Conservation (phyloP, 768 basidiomycete species). For the Auricularia cornea region DNA sequence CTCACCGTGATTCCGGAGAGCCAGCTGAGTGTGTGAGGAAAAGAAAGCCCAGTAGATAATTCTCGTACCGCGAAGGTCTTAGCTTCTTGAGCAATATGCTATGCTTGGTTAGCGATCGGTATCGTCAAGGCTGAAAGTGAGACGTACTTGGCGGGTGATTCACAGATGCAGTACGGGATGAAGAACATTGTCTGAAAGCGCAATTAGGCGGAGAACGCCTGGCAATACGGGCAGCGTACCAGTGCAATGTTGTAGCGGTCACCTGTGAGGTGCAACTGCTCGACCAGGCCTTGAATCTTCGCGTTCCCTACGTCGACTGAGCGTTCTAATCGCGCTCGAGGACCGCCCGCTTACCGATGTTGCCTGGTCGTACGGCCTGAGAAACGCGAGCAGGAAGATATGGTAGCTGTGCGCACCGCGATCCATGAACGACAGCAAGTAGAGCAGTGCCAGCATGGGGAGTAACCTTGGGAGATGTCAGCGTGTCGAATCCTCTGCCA, state of each 20-base stretch:
- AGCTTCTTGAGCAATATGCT: slow-evolving; percentile 51
- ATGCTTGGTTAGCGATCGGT: not conserved
- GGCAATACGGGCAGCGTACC: too few species aligned
- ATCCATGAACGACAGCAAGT: slow-evolving; percentile 57
- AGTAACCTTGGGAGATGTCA: slow-evolving; percentile 25
- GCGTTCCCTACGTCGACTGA: slow-evolving; percentile 45
- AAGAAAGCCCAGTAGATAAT: too few species aligned
- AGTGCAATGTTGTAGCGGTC: slow-evolving; percentile 60
- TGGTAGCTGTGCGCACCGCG: slow-evolving; percentile 33
- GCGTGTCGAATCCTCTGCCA: not conserved
- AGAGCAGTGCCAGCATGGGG: slow-evolving; percentile 52
- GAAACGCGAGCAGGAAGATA: not conserved
- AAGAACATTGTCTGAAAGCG: slow-evolving; percentile 75
- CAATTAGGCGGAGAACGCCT: too few species aligned
- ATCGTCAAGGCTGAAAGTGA: not conserved
- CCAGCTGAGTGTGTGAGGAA: slow-evolving; percentile 33
- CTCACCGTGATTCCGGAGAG: slow-evolving; percentile 56
- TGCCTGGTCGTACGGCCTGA: slow-evolving; percentile 32
- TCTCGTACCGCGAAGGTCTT: slow-evolving; percentile 46
- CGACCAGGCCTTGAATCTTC: slow-evolving; percentile 51
- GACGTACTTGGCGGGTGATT: slow-evolving; percentile 59
- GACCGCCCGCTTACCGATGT: slow-evolving; percentile 39
- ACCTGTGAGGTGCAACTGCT: slow-evolving; percentile 46
- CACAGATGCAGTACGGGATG: slow-evolving; percentile 43
- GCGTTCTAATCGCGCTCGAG: too few species aligned